Evolutionary conservation across 805 yeast genomes (phyloP).

Genomic region (Saccharomycopsis vini): DNA sequence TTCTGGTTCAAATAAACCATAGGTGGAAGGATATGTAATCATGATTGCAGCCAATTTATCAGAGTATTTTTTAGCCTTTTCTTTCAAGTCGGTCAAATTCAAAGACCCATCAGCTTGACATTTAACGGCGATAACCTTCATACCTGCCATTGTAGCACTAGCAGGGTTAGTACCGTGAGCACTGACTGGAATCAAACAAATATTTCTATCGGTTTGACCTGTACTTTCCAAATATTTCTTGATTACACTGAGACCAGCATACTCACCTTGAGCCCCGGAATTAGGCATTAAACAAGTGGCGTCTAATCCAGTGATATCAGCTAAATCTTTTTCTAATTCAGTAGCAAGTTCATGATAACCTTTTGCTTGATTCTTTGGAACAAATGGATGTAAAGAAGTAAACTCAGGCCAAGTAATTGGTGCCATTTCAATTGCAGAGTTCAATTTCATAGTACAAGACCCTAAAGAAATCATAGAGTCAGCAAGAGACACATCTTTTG

Average conservation of each 20-base stretch:
- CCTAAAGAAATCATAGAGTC: conserved; percentile 97
- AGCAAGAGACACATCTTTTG: conserved; percentile 85
- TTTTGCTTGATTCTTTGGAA: conserved; percentile 76
- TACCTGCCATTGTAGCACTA: conserved; percentile 94
- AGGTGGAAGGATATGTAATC: conserved; percentile 97
- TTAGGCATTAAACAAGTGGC: conserved; percentile 92
- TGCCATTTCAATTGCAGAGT: conserved; percentile 90
- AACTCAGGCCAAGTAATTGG: conserved; percentile 95
- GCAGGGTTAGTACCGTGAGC: conserved; percentile 99
- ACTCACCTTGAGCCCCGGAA: conserved; percentile 98
- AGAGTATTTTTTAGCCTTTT: conserved; percentile 61
- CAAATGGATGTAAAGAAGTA: conserved; percentile 84
- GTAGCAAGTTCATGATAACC: conserved; percentile 72
- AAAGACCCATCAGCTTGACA: conserved; percentile 81
- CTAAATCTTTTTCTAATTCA: conserved; percentile 76
- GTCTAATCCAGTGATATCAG: conserved; percentile 87
- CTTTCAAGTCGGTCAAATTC: conserved; percentile 65
- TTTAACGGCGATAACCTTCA: conserved; percentile 87
- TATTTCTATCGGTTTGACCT: conserved; percentile 67
- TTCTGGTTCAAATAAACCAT: conserved; percentile 92
- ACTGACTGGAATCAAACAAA: conserved; percentile 91
- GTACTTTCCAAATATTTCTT: conserved; percentile 60
- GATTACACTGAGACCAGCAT: conserved; percentile 84
- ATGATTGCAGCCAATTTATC: conserved; percentile 78
- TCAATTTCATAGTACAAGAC: conserved; percentile 96